phyloP scores from a whole-genome alignment of 768 basidiomycete species.

The Lyophyllum semitale region DNA sequence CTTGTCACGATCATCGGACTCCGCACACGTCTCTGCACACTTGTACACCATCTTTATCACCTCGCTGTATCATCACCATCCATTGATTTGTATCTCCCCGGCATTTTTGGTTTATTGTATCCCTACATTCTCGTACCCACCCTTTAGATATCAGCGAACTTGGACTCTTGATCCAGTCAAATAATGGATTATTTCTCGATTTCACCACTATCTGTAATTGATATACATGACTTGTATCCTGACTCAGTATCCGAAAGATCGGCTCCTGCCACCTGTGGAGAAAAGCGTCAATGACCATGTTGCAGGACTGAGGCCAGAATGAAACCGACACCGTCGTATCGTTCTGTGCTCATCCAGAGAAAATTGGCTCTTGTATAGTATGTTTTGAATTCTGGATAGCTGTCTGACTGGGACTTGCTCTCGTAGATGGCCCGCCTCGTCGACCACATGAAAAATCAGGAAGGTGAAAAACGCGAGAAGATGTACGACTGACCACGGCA shows the following conservation, averaged over 20 bases:
- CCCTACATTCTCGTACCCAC: slow-evolving; percentile 1
- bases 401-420: not conserved
- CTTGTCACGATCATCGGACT: not conserved
- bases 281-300: not conserved
- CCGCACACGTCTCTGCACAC: not conserved
- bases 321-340: not conserved
- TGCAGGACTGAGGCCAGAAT: not conserved
- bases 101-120: slow-evolving; percentile 4
- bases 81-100: slow-evolving; percentile 6
- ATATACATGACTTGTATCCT: not conserved
- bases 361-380: slow-evolving; percentile 1
- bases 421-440: not conserved
- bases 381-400: not conserved
- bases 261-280: not conserved
- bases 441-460: not conserved
- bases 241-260: not conserved
- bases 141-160: not conserved
- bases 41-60: slow-evolving; percentile 1
- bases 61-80: not conserved
- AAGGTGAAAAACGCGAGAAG: not conserved
- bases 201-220: not conserved
- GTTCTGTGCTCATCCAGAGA: not conserved
- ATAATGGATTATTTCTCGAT: not conserved
- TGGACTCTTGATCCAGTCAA: not conserved
- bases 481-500: not conserved